These are phyloP conservation scores for Candida taoyuanica DNA, from an alignment of 805 yeast genomes.

Conservation along the genomic window DNA sequence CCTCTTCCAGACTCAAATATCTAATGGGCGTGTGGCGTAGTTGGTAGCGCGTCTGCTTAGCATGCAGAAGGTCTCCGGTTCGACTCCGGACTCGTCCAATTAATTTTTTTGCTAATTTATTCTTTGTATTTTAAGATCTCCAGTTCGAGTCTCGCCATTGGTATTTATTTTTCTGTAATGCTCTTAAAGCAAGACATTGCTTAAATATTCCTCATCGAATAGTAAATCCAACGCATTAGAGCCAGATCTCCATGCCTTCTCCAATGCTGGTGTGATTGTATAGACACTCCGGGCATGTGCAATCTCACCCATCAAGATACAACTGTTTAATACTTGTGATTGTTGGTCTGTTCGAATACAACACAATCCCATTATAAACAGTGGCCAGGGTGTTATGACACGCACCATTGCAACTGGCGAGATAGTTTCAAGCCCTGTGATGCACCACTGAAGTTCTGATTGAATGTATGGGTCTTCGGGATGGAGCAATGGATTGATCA, in stretches of 20 bases:
- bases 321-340: conserved; percentile 4
- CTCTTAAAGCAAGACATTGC: neutral
- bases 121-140: too few relatives aligned
- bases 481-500: conserved; percentile 6
- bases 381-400: conserved; percentile 10
- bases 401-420: conserved; percentile 8
- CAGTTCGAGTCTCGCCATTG: too few relatives aligned
- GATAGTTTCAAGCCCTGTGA: conserved; percentile 8
- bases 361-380: conserved; percentile 7
- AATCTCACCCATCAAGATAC: conserved; percentile 8
- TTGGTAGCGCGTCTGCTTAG: conserved; percentile 81
- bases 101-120: conserved; percentile 28
- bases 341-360: conserved; percentile 5
- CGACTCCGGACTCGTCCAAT: conserved; percentile 73
- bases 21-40: conserved; percentile 74
- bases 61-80: conserved; percentile 78
- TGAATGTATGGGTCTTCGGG: conserved; percentile 11
- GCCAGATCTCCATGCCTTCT: conserved; percentile 6
- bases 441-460: conserved; percentile 8
- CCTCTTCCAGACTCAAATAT: neutral
- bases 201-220: neutral
- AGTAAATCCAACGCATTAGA: conserved; percentile 8
- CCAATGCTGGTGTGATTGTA: conserved; percentile 7
- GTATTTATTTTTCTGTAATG: neutral
- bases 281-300: conserved; percentile 10